A percentile compares a stretch with the other conserved stretches of the same genome.
Evolutionary conservation across 1,139 yeast species (phyloP).

Genomic region (Suhomyces kunorum): DNA sequence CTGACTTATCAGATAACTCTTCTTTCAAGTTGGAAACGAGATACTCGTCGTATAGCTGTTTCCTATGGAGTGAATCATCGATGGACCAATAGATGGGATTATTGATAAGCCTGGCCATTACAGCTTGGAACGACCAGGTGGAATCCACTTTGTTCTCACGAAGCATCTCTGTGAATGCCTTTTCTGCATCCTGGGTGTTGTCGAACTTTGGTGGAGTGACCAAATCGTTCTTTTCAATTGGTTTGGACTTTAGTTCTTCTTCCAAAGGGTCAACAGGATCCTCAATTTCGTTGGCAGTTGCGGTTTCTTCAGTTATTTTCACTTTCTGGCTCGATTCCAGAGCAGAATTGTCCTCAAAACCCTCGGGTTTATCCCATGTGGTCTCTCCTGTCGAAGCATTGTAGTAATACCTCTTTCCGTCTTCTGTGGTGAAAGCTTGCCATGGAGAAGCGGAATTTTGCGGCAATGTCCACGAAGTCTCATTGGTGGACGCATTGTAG

Average conservation of each 20-base stretch:
- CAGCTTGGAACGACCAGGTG: constrained; percentile 73
- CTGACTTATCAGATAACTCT: constrained; percentile 54
- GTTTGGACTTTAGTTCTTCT: constrained; percentile 16
- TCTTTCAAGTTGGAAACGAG: constrained; percentile 55
- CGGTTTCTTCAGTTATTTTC: constrained; percentile 1
- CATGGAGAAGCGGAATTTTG: constrained; percentile 55
- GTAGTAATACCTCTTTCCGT: constrained; percentile 72
- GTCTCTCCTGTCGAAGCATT: constrained; percentile 66
- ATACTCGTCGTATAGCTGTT: constrained; percentile 65
- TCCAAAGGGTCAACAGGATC: constrained; percentile 11
- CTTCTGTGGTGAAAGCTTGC: constrained; percentile 67
- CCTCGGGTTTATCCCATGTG: constrained; percentile 77
- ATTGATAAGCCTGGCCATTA: constrained; percentile 58
- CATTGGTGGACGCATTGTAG: constrained; percentile 63
- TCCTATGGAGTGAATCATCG: constrained; percentile 60
- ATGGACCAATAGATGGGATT: constrained; percentile 74
- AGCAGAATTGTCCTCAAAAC: constrained; percentile 19
- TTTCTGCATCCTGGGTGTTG: constrained; percentile 39
- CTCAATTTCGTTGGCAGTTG: constrained; percentile 2
- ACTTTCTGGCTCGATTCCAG: background rate
- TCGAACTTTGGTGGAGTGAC: constrained; percentile 20
- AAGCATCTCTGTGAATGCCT: constrained; percentile 54
- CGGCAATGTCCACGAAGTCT: constrained; percentile 85
- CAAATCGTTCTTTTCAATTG: constrained; percentile 12
- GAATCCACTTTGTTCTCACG: constrained; percentile 59